Evolutionary conservation across 306 rosid species (phyloP).

Genomic region (Cucumis melo): DNA sequence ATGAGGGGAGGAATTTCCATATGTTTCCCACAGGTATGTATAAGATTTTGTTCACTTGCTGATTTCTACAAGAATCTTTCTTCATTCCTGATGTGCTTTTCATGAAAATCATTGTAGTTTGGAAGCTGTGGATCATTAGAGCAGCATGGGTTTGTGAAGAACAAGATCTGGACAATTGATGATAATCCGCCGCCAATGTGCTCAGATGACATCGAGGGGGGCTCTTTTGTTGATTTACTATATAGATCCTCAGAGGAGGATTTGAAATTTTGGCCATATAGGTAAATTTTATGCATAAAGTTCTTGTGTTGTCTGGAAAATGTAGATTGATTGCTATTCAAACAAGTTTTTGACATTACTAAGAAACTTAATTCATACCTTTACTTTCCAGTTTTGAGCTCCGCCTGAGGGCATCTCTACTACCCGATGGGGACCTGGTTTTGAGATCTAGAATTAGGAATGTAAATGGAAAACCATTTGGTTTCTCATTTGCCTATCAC

Average conservation of each 20-base stretch:
- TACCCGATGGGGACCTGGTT: conserved; percentile 42
- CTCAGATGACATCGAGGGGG: conserved; percentile 35
- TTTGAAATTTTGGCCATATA: conserved; percentile 63
- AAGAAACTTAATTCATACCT: conserved; percentile 8
- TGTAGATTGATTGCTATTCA: neutral
- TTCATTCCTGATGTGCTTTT: conserved; percentile 6
- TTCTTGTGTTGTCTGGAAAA: neutral
- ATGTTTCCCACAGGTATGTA: conserved; percentile 82
- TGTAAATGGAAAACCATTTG: conserved; percentile 64
- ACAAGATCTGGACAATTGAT: conserved; percentile 72
- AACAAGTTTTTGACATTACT: neutral
- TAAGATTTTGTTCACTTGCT: conserved; percentile 2
- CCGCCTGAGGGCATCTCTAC: conserved; percentile 69
- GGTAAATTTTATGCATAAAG: conserved; percentile 16
- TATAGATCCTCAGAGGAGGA: conserved; percentile 81
- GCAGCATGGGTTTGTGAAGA: conserved; percentile 89
- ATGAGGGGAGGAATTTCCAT: conserved; percentile 83
- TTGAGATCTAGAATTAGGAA: conserved; percentile 71
- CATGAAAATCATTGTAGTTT: conserved; percentile 32
- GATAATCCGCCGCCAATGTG: conserved; percentile 51
- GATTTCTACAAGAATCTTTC: neutral
- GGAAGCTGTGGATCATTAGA: conserved; percentile 75
- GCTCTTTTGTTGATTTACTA: conserved; percentile 53
- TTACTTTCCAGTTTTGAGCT: conserved; percentile 55
- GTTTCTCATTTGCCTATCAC: conserved; percentile 84